These are phyloP conservation scores for Puya raimondii DNA, from an alignment of 176 grass and related monocot genomes.

Conservation along the genomic window DNA sequence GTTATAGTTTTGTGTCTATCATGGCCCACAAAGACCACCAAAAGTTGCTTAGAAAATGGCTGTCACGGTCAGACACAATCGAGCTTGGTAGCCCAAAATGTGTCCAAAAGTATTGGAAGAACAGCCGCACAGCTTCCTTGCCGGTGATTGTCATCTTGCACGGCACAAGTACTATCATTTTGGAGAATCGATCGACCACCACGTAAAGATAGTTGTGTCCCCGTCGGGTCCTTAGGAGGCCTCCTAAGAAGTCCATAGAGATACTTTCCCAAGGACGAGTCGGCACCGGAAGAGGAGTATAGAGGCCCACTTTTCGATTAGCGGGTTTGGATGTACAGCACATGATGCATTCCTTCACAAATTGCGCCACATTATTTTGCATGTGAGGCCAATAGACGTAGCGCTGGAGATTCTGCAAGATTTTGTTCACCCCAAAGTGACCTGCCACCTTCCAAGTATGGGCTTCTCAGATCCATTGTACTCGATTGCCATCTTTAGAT, in stretches of 20 bases:
- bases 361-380: not conserved
- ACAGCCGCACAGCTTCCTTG: not conserved
- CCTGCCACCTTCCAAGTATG: not conserved
- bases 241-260: not conserved
- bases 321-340: not conserved
- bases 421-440: not conserved
- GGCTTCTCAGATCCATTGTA: not conserved
- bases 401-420: not conserved
- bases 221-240: not conserved
- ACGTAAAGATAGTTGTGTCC: not conserved
- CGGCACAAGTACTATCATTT: not conserved
- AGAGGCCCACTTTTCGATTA: not conserved
- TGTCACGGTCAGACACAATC: not conserved
- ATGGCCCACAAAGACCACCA: not conserved
- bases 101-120: not conserved
- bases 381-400: not conserved
- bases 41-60: not conserved
- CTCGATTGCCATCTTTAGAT: not conserved
- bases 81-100: not conserved
- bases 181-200: not conserved
- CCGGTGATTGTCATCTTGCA: not conserved
- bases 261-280: not conserved
- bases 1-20: not conserved
- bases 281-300: not conserved
- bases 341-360: not conserved